Conservation (phyloP, 306 rosid species). For the Potentilla sterilis region DNA sequence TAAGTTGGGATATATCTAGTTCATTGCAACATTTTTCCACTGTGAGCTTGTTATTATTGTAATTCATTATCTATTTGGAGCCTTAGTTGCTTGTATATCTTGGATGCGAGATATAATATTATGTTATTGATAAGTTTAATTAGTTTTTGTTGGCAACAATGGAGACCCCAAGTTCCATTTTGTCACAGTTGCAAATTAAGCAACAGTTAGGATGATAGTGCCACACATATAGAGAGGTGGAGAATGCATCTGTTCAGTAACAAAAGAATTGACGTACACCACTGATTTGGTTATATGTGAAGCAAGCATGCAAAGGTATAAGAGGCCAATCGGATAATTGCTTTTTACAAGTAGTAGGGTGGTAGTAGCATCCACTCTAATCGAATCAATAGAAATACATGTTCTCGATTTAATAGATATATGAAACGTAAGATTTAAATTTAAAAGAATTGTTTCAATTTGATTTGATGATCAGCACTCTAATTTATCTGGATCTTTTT, state of each 20-base stretch:
- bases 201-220: no score
- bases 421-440: no score
- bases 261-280: no score
- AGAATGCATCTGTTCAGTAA: no score
- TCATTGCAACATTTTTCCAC: neutral
- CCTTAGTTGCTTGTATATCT: neutral
- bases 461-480: neutral
- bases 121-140: neutral
- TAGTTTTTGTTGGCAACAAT: neutral
- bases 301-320: no score
- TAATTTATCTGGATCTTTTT: neutral
- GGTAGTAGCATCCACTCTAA: no score
- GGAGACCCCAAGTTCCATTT: neutral
- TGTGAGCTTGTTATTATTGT: neutral
- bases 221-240: no score
- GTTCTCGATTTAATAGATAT: neutral
- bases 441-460: neutral
- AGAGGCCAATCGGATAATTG: no score
- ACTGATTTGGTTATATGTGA: no score
- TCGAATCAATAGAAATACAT: no score
- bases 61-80: neutral
- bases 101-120: neutral
- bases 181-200: neutral
- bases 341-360: no score
- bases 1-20: neutral